Conservation (phyloP, 2,329 filamentous ascomycete species). For the Trichocomaceae sp. region DNA sequence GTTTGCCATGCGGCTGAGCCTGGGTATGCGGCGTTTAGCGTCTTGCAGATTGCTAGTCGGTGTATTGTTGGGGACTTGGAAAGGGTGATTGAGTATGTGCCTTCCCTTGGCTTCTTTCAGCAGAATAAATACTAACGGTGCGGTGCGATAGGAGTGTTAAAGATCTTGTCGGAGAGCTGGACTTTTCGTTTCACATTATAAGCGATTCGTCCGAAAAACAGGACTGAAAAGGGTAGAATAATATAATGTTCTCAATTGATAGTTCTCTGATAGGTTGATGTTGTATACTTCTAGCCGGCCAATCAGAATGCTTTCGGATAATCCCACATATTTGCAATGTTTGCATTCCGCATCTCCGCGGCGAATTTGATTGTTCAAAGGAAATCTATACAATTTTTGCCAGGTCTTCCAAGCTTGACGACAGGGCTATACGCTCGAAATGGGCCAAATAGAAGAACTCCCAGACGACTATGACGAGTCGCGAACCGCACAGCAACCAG, state of each 20-base stretch:
- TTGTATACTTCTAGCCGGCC: background rate
- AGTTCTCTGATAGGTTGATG: background rate
- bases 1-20: constrained; percentile 62
- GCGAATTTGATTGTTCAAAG: background rate
- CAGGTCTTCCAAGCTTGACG: background rate
- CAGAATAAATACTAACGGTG: constrained; percentile 13
- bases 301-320: background rate
- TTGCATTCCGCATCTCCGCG: constrained; percentile 8
- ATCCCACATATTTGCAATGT: constrained; percentile 10
- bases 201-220: background rate
- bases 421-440: constrained; percentile 14
- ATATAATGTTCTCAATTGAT: too few species aligned
- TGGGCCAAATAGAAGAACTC: constrained; percentile 50
- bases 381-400: too few species aligned
- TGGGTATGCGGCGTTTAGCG: constrained; percentile 68
- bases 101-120: background rate
- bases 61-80: constrained; percentile 65
- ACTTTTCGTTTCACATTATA: constrained; percentile 60
- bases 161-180: constrained; percentile 64
- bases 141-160: constrained; percentile 46
- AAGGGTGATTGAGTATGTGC: constrained; percentile 47
- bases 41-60: constrained; percentile 64
- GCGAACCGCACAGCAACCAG: constrained; percentile 35
- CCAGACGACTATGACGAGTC: constrained; percentile 46
- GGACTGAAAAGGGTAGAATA: constrained; percentile 1